Evolutionary conservation across 2,329 filamentous ascomycete genomes (phyloP), one percentile per base, ranked within the genome.

Genomic region (Conoideocrella luteorostrata): DNA sequence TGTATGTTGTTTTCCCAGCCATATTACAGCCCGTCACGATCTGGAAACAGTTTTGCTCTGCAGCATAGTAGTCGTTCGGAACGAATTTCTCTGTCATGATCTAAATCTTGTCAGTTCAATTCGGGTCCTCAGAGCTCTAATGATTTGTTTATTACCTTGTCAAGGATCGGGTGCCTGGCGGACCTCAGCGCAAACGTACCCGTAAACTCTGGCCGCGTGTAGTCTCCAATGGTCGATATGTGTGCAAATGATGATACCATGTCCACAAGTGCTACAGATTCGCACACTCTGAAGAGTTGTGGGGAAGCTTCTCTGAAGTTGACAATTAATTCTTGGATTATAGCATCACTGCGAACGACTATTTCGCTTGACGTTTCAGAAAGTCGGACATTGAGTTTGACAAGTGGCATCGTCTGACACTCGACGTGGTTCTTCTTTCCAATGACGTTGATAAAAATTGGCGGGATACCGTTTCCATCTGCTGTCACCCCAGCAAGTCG

Each of bases 1-100:
- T 95, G 57, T 96, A 97, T 0, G 90, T 98, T 50, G 86, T 95
- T 62, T 97, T 98, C 1, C 90, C 93, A 54, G 88, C 95, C 93
- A 98, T 98, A 55, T 98, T 98, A 61, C 88, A 94, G 4, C 93
- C 91, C 0, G 91, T 97, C 50, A 98, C 83, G 48, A 97, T 85
- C 52, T 97, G 90, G 56, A 96, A 95, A 2, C 90, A 80, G 28
- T 82, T 81, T 47, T 91, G 82, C 26, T 84, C 75, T 0, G 83
- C 86, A 3, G 88, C 84, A 55, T 90, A 97, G 22, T 90, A 86
- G 56, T 97, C 90, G 50, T 97, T 97, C 0, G 93, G 86, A 4
- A 97, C 72, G 57, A 86, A 95, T 18, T 77, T 80, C 36, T 75
- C 75, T 1, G 70, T 66, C 51, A 87, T 80, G 2, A 82, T 77